Base-by-base conservation (phyloP, 2,329 filamentous ascomycete genomes). In the Trichocomaceae sp. region DNA sequence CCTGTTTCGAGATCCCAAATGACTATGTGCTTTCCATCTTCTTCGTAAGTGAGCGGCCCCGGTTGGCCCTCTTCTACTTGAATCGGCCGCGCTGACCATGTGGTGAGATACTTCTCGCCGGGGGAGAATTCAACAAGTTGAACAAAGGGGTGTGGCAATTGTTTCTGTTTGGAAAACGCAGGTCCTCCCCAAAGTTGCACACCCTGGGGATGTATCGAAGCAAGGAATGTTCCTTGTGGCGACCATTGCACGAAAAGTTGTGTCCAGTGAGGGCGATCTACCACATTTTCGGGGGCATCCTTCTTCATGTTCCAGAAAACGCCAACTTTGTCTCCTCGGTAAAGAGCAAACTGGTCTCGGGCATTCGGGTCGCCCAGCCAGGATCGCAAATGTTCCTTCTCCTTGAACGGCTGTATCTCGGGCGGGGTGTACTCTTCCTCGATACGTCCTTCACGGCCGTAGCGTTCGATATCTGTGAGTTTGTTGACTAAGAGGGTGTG, bases 261-360 rank as follows among this genome's bases (percentile, higher is more conserved):
- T 58, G 93, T 99, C 93, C 93, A 99, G 79, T 95, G 88, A 66
- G 87, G 85, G 63, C 93, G 86, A 68, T 97, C 92, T 56, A 99
- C 89, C 37, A 96, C 83, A 60, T 83, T 84, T 73, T 99, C 93
- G 4, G 92, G 90, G 20, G 80, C 74, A 58, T 96, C 91, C 74
- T 87, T 92, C 76, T 95, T 93, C 79, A 95, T 95, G 78, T 97
- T 97, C 92, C 92, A 99, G 80, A 88, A 96, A 5, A 99, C 87
- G 57, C 90, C 91, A 37, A 99, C 93, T 59, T 86, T 87, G 52
- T 99, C 93, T 63, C 86, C 88, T 52, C 89, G 86, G 79, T 88
- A 96, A 83, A 97, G 90, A 71, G 88, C 88, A 66, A 97, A 93
- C 77, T 99, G 92, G 70, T 99, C 93, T 59, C 93, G 85, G 62